A percentile compares a stretch with the other conserved stretches of the same genome.
These are phyloP conservation scores for Taiozyma onychis DNA, from an alignment of 1,139 yeast genomes.

Conservation along the genomic window DNA sequence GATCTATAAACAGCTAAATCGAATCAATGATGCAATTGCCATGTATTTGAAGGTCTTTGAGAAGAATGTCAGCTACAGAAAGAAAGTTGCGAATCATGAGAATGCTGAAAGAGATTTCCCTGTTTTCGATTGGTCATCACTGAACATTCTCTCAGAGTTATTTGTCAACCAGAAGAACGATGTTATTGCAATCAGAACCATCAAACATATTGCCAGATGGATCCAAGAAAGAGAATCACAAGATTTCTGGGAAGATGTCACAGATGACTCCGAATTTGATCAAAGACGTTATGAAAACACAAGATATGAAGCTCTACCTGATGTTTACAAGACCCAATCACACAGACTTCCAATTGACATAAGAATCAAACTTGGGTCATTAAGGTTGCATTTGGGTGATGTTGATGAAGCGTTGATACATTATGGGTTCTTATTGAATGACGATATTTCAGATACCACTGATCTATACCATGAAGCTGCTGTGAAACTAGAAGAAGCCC, in stretches of 20 bases:
- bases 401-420: conserved; percentile 69
- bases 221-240: conserved; percentile 67
- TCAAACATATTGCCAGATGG: conserved; percentile 79
- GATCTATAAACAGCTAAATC: conserved; percentile 67
- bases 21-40: conserved; percentile 75
- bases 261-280: conserved; percentile 80
- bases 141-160: conserved; percentile 77
- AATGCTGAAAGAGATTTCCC: conserved; percentile 30
- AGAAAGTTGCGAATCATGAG: conserved; percentile 18
- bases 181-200: conserved; percentile 54
- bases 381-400: conserved; percentile 62
- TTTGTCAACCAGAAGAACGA: conserved; percentile 65
- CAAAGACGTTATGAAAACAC: conserved; percentile 49
- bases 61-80: conserved; percentile 36
- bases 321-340: conserved; percentile 34
- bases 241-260: conserved; percentile 75
- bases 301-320: conserved; percentile 34
- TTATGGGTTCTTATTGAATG: conserved; percentile 50
- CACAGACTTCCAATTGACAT: conserved; percentile 77
- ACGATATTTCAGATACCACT: conserved; percentile 53
- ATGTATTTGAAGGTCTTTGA: conserved; percentile 66
- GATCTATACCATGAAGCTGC: conserved; percentile 82
- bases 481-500: conserved; percentile 59
- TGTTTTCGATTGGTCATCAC: conserved; percentile 78
- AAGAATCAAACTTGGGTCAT: conserved; percentile 69